phyloP scores from a whole-genome alignment of 2,329 filamentous ascomycete genomes.

The Botrytis galanthina region DNA sequence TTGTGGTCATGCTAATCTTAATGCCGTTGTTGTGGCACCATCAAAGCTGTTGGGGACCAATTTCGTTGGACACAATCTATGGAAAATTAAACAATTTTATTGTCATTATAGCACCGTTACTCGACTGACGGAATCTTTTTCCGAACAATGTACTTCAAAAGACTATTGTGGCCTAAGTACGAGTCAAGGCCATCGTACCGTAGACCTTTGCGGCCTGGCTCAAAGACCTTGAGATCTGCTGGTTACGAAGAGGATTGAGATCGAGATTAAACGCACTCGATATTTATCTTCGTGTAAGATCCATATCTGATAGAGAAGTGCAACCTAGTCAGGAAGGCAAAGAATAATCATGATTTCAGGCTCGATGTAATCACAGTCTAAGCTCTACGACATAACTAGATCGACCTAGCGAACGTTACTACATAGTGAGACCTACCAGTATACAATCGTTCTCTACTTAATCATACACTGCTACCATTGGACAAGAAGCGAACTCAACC shows the following conservation, averaged over 20 bases:
- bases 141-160: background rate
- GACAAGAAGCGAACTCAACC: background rate
- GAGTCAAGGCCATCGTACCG: background rate
- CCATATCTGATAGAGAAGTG: background rate
- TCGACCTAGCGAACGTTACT: background rate
- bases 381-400: background rate
- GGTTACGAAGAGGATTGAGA: background rate
- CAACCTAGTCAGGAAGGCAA: background rate
- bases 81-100: background rate
- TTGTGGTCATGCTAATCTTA: constrained; percentile 1
- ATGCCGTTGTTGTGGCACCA: background rate
- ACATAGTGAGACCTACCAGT: background rate
- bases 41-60: background rate
- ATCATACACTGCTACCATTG: background rate
- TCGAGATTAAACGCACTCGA: background rate
- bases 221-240: background rate
- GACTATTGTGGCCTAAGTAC: background rate
- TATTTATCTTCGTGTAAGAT: background rate
- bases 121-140: background rate
- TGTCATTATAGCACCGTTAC: background rate
- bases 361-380: background rate
- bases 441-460: background rate
- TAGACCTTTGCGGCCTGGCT: background rate
- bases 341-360: no score
- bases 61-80: no score